Evolutionary conservation across 2,329 filamentous ascomycete genomes (phyloP), one percentile per base, ranked within the genome.

Genomic region (Metarhizium brunneum): DNA sequence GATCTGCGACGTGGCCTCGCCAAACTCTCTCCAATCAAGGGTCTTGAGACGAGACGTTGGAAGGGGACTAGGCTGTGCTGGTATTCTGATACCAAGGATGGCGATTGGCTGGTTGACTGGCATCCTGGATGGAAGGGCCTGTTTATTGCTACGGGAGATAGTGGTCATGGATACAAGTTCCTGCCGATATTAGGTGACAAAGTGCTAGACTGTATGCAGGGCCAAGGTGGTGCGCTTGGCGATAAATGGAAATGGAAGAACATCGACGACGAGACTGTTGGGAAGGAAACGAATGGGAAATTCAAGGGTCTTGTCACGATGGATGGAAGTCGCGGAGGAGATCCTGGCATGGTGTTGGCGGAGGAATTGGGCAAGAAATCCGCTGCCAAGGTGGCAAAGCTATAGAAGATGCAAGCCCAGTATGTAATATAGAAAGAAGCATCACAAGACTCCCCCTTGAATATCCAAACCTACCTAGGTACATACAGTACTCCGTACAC

Each of bases 11-110:
- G 72, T 2, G 86, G 80, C 2, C 71, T 92, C 30, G 73, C 70
- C 13, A 76, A 83, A 57, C 78, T 88, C 62, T 73, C 88, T 4
- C 84, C 87, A 1, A 65, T 76, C 58, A 71, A 71, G 6, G 74
- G 75, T 10, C 74, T 88, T 18, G 76, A 75, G 52, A 74, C 78
- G 29, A 75, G 86, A 30, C 80, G 82, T 1, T 89, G 88, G 72
- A 71, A 71, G 56, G 73, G 75, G 54, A 86, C 83, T 2, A 76
- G 85, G 29, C 71, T 90, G 54, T 90, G 87, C 72, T 90, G 87
- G 87, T 90, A 90, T 67, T 83, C 83, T 5, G 87, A 90, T 71
- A 90, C 87, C 62, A 77, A 82, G 7, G 82, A 81, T 18, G 86
- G 82, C 25, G 83, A 90, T 65, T 90, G 88, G 72, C 76, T 90